phyloP scores from a whole-genome alignment of 2,329 filamentous ascomycete genomes.

The Apiospora koreana region DNA sequence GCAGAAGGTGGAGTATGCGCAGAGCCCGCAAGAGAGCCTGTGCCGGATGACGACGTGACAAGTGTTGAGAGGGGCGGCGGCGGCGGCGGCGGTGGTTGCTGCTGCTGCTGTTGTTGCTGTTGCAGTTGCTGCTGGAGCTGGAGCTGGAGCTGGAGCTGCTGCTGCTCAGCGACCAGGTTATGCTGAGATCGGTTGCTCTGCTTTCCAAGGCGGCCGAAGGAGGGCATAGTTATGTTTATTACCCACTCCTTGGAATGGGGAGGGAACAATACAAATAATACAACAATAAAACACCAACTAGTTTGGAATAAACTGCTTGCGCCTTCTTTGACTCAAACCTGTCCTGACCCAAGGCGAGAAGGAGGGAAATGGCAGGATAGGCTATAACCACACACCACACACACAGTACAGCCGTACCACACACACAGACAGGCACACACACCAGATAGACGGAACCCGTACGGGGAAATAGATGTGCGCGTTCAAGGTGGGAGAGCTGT shows the following conservation, averaged over 20 bases:
- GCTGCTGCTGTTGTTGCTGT: conserved; percentile 20
- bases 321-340: conserved; percentile 10
- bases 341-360: not conserved
- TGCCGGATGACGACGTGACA: conserved; percentile 15
- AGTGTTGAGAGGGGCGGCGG: conserved; percentile 29
- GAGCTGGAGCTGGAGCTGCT: conserved; percentile 30
- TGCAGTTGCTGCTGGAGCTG: conserved; percentile 27
- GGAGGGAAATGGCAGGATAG: not conserved
- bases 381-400: conserved; percentile 5
- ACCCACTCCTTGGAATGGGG: conserved; percentile 6
- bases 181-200: conserved; percentile 58
- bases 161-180: conserved; percentile 48
- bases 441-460: not conserved
- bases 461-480: conserved; percentile 5
- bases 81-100: not conserved
- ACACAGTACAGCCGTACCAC: not conserved
- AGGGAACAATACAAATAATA: conserved; percentile 9
- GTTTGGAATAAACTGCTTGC: conserved; percentile 9
- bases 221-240: conserved; percentile 18
- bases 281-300: conserved; percentile 10
- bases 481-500: not conserved
- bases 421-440: not conserved
- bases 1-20: conserved; percentile 43
- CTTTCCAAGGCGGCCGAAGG: conserved; percentile 19
- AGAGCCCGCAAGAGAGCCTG: conserved; percentile 20